Base-by-base conservation (phyloP, 2,329 filamentous ascomycete species). In the Acarospora socialis region DNA sequence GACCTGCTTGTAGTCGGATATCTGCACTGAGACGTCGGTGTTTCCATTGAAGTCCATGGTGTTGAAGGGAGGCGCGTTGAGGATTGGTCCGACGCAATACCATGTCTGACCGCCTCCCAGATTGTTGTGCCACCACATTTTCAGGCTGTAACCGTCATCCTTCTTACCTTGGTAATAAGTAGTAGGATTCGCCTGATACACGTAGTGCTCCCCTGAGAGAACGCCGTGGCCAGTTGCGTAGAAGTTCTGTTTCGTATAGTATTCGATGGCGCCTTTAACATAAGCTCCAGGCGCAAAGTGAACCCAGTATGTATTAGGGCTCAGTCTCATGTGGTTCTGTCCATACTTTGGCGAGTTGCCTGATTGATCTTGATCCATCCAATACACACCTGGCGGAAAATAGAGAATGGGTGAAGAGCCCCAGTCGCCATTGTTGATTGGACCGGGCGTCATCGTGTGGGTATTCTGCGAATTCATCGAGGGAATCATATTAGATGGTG, bases 1-100 rank as follows among this genome's bases (percentile, higher is more conserved):
- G 19, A 57, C 54, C 36, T 56, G 54, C 41, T 57, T 57, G 38
- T 55, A 56, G 32, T 57, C 54, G 9, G 24, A n/a, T n/a, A n/a
- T n/a, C n/a, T n/a, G n/a, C n/a, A n/a, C n/a, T n/a, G n/a, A n/a
- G n/a, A n/a, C n/a, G n/a, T n/a, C n/a, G n/a, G n/a, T n/a, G n/a
- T n/a, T n/a, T n/a, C 37, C 37, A 13, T 35, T 33, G 28, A 46
- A 45, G 38, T 56, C 54, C 45, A 57, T 53, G 24, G 41, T 52
- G 38, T 56, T 57, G 44, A 57, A 57, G 0, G 52, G 52, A 1
- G 51, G 54, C 1, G 50, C 37, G 24, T 50, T 53, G 19, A 43
- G 45, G 3, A 54, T 57, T 2, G 48, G 33, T 0, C 54, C 54
- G 19, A 31, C 24, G 16, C 44, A 35, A 22, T 46, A 27, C 30